Conservation (phyloP, 2,329 filamentous ascomycete genomes). For the Beauveria varroae region DNA sequence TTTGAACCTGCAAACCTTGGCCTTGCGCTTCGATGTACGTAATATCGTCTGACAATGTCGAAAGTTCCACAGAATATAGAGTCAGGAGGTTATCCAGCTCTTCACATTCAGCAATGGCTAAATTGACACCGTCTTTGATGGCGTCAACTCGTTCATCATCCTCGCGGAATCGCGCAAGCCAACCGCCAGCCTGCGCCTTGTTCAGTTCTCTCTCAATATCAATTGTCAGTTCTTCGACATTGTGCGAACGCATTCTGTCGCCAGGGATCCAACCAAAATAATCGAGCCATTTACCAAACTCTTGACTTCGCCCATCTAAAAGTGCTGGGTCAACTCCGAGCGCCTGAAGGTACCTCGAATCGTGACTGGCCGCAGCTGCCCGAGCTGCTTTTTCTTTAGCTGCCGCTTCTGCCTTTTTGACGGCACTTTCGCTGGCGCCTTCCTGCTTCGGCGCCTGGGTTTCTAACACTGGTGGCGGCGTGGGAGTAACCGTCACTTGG, state of each 20-base stretch:
- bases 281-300: conserved; percentile 75
- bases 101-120: conserved; percentile 90
- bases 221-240: conserved; percentile 70
- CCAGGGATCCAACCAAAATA: conserved; percentile 84
- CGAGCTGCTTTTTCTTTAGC: conserved; percentile 46
- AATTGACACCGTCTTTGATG: conserved; percentile 78
- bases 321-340: conserved; percentile 71
- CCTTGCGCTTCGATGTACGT: conserved; percentile 96
- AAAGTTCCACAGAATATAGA: conserved; percentile 88
- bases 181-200: conserved; percentile 84
- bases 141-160: conserved; percentile 86
- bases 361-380: conserved; percentile 62
- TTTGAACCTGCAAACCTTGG: conserved; percentile 93
- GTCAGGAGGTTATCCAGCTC: conserved; percentile 92
- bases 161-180: conserved; percentile 75
- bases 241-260: conserved; percentile 64
- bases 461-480: conserved; percentile 24
- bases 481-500: conserved; percentile 47
- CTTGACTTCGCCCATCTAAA: conserved; percentile 67
- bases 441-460: conserved; percentile 32
- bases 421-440: conserved; percentile 21
- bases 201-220: conserved; percentile 84
- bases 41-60: conserved; percentile 90
- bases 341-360: conserved; percentile 67
- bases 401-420: conserved; percentile 20